phyloP scores from a whole-genome alignment of 2,329 filamentous ascomycete species.

The Penicillium sp. region DNA sequence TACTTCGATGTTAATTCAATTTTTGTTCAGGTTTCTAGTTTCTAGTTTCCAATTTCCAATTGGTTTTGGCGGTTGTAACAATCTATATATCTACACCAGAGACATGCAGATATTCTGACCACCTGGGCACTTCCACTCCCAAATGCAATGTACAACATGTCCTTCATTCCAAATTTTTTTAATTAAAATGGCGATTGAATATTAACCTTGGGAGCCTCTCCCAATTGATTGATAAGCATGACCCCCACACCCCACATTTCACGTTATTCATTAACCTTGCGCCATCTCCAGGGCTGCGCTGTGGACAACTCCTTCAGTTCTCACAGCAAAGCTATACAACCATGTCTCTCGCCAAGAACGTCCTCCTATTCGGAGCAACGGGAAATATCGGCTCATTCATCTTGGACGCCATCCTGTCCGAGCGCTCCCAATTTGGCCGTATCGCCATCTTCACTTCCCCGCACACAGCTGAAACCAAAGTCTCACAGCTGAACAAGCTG shows the following conservation, averaged over 20 bases:
- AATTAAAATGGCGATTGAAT: background rate
- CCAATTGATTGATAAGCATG: conserved; percentile 4
- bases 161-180: background rate
- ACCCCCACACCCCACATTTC: conserved; percentile 10
- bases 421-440: conserved; percentile 49
- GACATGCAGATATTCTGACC: background rate
- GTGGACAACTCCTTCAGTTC: background rate
- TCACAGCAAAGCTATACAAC: background rate
- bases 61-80: background rate
- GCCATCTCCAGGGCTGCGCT: background rate
- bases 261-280: background rate
- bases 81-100: background rate
- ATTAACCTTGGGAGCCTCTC: background rate
- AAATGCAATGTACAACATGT: background rate
- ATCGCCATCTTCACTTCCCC: conserved; percentile 60
- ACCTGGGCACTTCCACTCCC: background rate
- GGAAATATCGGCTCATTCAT: conserved; percentile 54
- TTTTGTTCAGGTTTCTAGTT: background rate
- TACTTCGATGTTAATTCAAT: background rate
- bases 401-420: conserved; percentile 49
- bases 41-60: background rate
- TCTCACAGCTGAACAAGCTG: conserved; percentile 49
- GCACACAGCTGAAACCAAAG: conserved; percentile 53
- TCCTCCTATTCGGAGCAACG: conserved; percentile 56
- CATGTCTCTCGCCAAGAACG: conserved; percentile 34